Conservation (phyloP, 345 rosid genomes). For the Melaleuca alternifolia region DNA sequence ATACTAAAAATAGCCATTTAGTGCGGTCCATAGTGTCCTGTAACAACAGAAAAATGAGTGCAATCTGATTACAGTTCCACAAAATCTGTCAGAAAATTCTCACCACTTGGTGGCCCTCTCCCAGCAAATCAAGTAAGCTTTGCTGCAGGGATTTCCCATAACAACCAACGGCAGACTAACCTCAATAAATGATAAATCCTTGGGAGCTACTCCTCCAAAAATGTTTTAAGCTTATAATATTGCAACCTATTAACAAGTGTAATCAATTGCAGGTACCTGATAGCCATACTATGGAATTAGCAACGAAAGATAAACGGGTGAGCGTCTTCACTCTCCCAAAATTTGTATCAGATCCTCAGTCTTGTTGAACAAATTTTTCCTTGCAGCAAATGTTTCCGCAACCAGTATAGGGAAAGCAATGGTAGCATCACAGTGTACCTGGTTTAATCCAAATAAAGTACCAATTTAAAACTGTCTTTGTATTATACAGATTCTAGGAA, state of each 20-base stretch:
- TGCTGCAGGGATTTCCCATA: background rate
- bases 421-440: conserved; percentile 97
- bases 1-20: background rate
- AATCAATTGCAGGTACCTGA: background rate
- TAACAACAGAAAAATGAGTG: background rate
- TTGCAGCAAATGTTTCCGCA: conserved; percentile 83
- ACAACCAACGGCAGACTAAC: background rate
- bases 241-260: background rate
- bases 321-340: background rate
- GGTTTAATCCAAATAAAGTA: background rate
- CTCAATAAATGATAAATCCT: background rate
- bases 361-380: conserved; percentile 8
- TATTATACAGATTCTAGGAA: background rate
- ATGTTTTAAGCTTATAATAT: background rate
- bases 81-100: background rate
- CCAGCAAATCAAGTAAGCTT: background rate
- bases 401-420: conserved; percentile 89
- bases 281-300: background rate
- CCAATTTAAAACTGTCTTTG: background rate
- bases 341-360: background rate
- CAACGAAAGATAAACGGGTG: background rate
- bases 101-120: background rate
- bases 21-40: background rate
- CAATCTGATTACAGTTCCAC: background rate
- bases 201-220: background rate